A percentile compares a stretch with the other conserved stretches of the same genome.
Evolutionary conservation across 352 stramenopile species (phyloP).

Genomic region (Pelagophyceae sp.): DNA sequence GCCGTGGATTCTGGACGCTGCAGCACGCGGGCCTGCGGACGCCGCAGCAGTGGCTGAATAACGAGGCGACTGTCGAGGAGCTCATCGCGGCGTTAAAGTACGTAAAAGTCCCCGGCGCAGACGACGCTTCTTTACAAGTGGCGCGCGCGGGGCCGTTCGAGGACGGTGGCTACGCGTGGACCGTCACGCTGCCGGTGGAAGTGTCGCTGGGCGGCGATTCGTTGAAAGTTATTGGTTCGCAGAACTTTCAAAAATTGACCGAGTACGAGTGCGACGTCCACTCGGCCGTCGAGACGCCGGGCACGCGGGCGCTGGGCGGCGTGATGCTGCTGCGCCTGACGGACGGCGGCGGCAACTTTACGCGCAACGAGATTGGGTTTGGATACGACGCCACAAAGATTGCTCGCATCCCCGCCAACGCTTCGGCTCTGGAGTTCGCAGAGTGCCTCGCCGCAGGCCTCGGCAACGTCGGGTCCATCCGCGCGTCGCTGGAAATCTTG

Average conservation of each 20-base stretch:
- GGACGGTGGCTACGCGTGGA: slow-evolving; percentile 36
- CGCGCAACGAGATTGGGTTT: slow-evolving; percentile 28
- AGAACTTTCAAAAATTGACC: not conserved
- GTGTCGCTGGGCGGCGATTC: not conserved
- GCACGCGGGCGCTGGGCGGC: not conserved
- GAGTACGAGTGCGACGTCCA: not conserved
- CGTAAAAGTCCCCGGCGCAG: slow-evolving; percentile 24
- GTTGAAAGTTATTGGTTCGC: not conserved
- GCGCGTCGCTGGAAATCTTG: slow-evolving; percentile 24
- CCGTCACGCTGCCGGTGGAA: slow-evolving; percentile 34
- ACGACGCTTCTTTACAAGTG: slow-evolving; percentile 30
- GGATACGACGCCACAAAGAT: slow-evolving; percentile 46
- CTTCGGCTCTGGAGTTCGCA: slow-evolving; percentile 67
- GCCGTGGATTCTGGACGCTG: not conserved
- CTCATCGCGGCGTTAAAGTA: not conserved
- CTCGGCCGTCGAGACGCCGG: slow-evolving; percentile 15
- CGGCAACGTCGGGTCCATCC: slow-evolving; percentile 44
- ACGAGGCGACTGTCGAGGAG: not conserved
- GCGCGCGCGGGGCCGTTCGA: slow-evolving; percentile 28
- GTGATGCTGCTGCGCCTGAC: slow-evolving; percentile 19
- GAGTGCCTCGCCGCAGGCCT: slow-evolving; percentile 60
- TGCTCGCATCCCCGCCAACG: slow-evolving; percentile 55
- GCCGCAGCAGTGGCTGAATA: not conserved
- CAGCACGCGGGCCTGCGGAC: not conserved
- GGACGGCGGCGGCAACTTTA: not conserved